Conservation (phyloP, 345 rosid genomes). For the Gossypium raimondii region DNA sequence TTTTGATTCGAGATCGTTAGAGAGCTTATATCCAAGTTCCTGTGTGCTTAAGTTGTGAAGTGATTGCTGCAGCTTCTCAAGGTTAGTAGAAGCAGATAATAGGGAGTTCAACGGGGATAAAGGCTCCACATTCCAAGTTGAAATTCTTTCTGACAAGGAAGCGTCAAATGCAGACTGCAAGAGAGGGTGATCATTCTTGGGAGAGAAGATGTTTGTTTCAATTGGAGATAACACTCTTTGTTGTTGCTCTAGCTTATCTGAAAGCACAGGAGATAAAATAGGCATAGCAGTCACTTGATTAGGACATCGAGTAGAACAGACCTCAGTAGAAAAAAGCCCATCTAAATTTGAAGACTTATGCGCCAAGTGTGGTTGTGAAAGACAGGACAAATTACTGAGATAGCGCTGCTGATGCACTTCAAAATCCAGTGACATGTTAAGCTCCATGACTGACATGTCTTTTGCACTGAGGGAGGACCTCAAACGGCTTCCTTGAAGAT, state of each 20-base stretch:
- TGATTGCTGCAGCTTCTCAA: conserved; percentile 44
- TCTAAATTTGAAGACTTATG: conserved; percentile 38
- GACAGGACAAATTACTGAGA: conserved; percentile 29
- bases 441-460: conserved; percentile 32
- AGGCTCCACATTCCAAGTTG: conserved; percentile 40
- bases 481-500: conserved; percentile 41
- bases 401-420: conserved; percentile 31
- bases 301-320: conserved; percentile 33
- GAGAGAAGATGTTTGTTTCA: conserved; percentile 38
- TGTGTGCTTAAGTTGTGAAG: conserved; percentile 34
- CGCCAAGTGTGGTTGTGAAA: conserved; percentile 24
- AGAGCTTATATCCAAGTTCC: conserved; percentile 25
- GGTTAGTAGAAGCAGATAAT: conserved; percentile 26
- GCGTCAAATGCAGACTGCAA: conserved; percentile 33
- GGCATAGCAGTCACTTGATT: conserved; percentile 29
- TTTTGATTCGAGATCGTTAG: conserved; percentile 22
- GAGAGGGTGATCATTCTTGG: conserved; percentile 33
- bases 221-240: conserved; percentile 38
- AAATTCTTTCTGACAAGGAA: conserved; percentile 45
- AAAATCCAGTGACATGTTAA: conserved; percentile 28
- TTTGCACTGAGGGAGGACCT: conserved; percentile 39
- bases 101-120: conserved; percentile 41
- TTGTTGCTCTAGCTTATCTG: conserved; percentile 38
- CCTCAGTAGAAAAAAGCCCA: conserved; percentile 33
- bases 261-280: conserved; percentile 34